Conservation (phyloP, 148 eudicot species). For the Diospyros kaki region DNA sequence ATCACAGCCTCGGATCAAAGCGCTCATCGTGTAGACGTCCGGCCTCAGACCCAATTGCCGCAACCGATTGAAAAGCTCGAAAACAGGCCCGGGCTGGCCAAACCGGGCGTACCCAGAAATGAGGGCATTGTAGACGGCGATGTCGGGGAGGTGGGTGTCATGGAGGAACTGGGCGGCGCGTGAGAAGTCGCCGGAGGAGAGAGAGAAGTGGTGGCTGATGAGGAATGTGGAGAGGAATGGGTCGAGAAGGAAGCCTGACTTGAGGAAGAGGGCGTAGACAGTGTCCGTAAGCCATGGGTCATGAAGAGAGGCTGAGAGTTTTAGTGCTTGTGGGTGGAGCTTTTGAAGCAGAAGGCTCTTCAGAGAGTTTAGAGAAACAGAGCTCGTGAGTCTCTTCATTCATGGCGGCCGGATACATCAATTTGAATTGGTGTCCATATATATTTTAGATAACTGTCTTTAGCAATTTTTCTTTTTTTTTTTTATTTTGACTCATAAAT, state of each 20-base stretch:
- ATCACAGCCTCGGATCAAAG: conserved; percentile 49
- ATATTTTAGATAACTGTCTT: too few relatives aligned
- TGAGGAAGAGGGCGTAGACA: conserved; percentile 37
- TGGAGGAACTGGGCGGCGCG: conserved; percentile 37
- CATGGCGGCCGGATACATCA: conserved; percentile 9
- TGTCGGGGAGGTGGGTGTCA: conserved; percentile 35
- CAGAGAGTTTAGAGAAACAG: conserved; percentile 16
- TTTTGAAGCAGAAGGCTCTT: conserved; percentile 27
- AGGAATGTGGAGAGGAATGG: conserved; percentile 45
- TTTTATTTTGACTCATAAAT: too few relatives aligned
- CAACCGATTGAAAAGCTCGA: conserved; percentile 29
- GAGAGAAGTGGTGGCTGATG: conserved; percentile 54
- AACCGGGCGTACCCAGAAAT: conserved; percentile 49
- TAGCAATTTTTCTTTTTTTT: too few relatives aligned
- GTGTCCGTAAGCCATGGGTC: conserved; percentile 35
- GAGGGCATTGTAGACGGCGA: conserved; percentile 42
- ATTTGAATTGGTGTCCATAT: too few relatives aligned
- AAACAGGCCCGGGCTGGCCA: conserved; percentile 19
- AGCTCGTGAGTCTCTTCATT: conserved; percentile 37
- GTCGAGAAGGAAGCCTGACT: conserved; percentile 43
- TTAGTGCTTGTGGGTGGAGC: conserved; percentile 48
- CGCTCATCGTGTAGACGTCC: conserved; percentile 41
- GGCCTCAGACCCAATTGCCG: conserved; percentile 38
- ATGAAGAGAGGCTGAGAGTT: conserved; percentile 28
- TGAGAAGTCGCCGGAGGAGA: conserved; percentile 33